Base-by-base conservation (phyloP, 192 early-diverging fungal species). In the Borealophlyctis nickersoniae region DNA sequence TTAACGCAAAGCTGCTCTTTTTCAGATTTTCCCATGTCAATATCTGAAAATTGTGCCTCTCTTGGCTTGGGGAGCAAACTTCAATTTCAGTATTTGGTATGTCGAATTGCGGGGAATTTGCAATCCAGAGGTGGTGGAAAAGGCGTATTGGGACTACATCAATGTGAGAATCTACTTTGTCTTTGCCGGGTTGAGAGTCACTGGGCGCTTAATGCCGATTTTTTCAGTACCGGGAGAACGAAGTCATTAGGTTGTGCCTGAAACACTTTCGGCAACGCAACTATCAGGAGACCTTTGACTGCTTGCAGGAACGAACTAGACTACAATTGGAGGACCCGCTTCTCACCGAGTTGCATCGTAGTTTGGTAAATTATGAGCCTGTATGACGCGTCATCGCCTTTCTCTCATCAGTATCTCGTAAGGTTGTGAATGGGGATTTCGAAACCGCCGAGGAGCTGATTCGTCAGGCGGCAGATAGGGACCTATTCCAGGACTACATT, bases 1-100 rank as follows among this genome's bases (percentile, higher is more conserved):
- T 45, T 19, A 7, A 45, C 19, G 19, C 19, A 45, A 45, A 28
- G 33, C 11, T 22, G 35, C 7, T 58, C 39, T 45, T 34, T 58
- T n/a, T 11, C 31, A 89, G 84, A 69, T 85, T 27, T 89, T 98
- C 51, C 94, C 96, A 11, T 88, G 91, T 58, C 91, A 88, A 63
- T 97, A 91, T 62, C 87, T 98, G 63, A 94, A 93, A 82, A 95
- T 98, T 56, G 87, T 90, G 23, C 96, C 96, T 30, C 71, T 95
- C 39, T 75, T 91, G 60, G 90, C 96, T 0, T 91, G 91, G 81
- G 92, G 91, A 24, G 82, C 90, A 54, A 95, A 96, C 60, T 97
- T 96, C 73, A 95, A 92, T 76, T 97, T 94, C 75, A 90, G 87
- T 58, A 89, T 98, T 23, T 98, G 96, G 96, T 90, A 89, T 72